phyloP scores from a whole-genome alignment of 2,329 filamentous ascomycete species.

The Penicillium janthinellum region DNA sequence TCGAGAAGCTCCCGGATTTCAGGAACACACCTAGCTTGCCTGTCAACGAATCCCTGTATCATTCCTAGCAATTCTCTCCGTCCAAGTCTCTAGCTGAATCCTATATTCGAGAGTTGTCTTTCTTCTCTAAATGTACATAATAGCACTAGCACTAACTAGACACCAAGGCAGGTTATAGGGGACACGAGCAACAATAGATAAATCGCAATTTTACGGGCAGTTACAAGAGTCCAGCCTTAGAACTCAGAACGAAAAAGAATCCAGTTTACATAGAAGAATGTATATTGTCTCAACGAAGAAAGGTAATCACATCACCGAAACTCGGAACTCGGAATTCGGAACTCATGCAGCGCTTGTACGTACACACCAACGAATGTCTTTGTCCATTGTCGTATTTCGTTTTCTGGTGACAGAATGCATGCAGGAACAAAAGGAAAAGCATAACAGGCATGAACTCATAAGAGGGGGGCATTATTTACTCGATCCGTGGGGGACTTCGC shows the following conservation, averaged over 20 bases:
- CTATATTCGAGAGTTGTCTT: too few species aligned
- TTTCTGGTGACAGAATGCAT: constrained; percentile 3
- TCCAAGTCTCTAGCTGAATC: too few species aligned
- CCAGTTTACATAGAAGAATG: not conserved
- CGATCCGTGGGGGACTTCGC: constrained; percentile 27
- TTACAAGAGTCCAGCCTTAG: not conserved
- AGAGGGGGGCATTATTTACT: constrained; percentile 15
- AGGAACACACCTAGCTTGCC: too few species aligned
- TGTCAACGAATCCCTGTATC: too few species aligned
- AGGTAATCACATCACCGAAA: not conserved
- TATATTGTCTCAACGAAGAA: not conserved
- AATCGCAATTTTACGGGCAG: too few species aligned
- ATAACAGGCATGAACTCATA: constrained; percentile 22
- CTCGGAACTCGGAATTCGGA: not conserved
- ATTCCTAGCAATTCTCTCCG: too few species aligned
- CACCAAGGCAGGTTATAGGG: too few species aligned
- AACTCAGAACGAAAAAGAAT: not conserved
- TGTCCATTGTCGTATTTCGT: not conserved
- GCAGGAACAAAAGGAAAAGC: constrained; percentile 12
- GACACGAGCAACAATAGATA: too few species aligned
- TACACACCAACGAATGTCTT: not conserved
- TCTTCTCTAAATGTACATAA: too few species aligned
- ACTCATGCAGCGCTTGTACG: constrained; percentile 6
- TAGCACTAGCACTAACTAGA: too few species aligned
- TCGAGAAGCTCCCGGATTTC: too few species aligned